Evolutionary conservation across 495 filamentous ascomycete species (phyloP).

Genomic region (Filosporella fistucella): DNA sequence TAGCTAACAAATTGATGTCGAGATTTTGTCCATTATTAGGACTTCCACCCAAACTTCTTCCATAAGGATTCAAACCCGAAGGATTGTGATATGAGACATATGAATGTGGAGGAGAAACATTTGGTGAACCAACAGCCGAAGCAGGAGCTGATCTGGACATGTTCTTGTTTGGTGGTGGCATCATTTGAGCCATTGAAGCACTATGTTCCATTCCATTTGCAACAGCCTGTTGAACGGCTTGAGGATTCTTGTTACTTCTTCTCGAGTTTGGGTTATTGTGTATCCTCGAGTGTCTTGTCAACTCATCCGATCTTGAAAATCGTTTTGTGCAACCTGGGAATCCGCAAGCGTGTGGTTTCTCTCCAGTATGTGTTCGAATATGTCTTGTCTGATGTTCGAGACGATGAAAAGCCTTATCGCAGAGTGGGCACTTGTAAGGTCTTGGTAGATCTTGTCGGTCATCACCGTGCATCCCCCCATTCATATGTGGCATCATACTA

Average conservation of each 20-base stretch:
- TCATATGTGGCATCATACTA: slow-evolving; percentile 22
- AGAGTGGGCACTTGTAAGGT: slow-evolving; percentile 96
- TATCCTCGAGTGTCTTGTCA: slow-evolving; percentile 95
- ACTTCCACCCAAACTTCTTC: slow-evolving; percentile 46
- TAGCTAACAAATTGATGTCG: slow-evolving; percentile 88
- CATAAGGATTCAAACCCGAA: slow-evolving; percentile 59
- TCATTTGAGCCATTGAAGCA: slow-evolving; percentile 56
- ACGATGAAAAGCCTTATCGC: slow-evolving; percentile 98
- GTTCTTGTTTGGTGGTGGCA: slow-evolving; percentile 72
- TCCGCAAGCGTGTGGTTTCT: slow-evolving; percentile 95
- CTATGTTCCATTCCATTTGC: slow-evolving; percentile 41
- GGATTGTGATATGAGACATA: slow-evolving; percentile 69
- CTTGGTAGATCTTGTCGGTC: slow-evolving; percentile 71
- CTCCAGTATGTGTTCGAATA: slow-evolving; percentile 95
- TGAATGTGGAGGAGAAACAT: slow-evolving; percentile 92
- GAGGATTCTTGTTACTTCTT: slow-evolving; percentile 83
- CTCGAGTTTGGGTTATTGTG: slow-evolving; percentile 98
- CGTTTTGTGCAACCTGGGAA: slow-evolving; percentile 95
- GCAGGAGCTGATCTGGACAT: slow-evolving; percentile 82
- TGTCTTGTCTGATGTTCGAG: slow-evolving; percentile 97
- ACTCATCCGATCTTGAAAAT: slow-evolving; percentile 94
- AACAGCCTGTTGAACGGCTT: slow-evolving; percentile 38
- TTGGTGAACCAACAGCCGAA: slow-evolving; percentile 85
- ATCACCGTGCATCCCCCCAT: slow-evolving; percentile 17
- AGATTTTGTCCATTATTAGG: slow-evolving; percentile 35